These are phyloP conservation scores for Diophrys sp. DNA, from an alignment of 73 alveolate species.

Conservation along the genomic window DNA sequence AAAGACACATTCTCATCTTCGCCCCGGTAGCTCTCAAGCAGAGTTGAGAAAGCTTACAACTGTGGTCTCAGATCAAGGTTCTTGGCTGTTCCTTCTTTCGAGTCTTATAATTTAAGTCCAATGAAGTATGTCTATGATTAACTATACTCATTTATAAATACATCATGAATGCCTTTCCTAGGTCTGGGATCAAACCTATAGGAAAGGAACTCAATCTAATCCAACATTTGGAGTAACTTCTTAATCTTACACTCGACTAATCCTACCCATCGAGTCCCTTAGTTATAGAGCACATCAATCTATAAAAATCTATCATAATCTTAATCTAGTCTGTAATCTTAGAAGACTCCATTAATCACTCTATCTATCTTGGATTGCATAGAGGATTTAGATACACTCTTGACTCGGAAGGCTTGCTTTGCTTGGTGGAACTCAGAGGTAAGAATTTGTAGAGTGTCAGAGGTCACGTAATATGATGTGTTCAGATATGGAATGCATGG, in stretches of 20 bases:
- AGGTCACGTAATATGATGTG: neutral
- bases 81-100: too few relatives aligned
- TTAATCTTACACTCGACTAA: neutral
- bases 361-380: neutral
- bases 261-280: neutral
- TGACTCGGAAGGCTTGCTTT: neutral
- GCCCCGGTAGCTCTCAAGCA: too few relatives aligned
- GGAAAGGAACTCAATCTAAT: too few relatives aligned
- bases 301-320: neutral
- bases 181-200: too few relatives aligned
- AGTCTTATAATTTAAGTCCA: too few relatives aligned
- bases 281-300: neutral
- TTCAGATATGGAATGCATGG: slow-evolving; percentile 3
- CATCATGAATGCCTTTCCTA: too few relatives aligned
- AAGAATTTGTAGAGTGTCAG: neutral
- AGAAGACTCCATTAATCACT: neutral
- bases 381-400: neutral
- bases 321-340: neutral
- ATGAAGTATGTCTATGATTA: too few relatives aligned
- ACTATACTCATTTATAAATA: too few relatives aligned
- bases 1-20: too few relatives aligned
- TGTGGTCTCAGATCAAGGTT: too few relatives aligned
- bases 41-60: too few relatives aligned
- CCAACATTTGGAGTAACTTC: too few relatives aligned
- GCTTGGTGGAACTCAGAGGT: slow-evolving; percentile 8